These are phyloP conservation scores for Didymella lethalis DNA, from an alignment of 2,329 filamentous ascomycete species.

Conservation along the genomic window DNA sequence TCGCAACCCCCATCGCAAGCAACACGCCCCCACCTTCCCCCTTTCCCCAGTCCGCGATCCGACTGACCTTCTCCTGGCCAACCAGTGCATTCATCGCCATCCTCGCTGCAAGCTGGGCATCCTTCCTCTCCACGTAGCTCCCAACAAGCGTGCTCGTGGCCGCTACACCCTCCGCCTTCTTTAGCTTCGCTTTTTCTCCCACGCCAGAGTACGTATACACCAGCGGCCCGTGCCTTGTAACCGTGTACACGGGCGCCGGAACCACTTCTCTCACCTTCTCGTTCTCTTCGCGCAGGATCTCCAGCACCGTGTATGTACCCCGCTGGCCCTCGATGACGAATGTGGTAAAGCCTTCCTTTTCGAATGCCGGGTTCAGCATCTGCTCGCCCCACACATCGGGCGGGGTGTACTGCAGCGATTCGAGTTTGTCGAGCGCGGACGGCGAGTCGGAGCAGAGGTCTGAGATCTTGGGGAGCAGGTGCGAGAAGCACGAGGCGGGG, in stretches of 20 bases:
- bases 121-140: slow-evolving; percentile 10
- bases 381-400: slow-evolving; percentile 18
- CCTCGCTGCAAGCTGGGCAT: slow-evolving; percentile 23
- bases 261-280: slow-evolving; percentile 15
- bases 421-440: slow-evolving; percentile 32
- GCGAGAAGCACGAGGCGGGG: slow-evolving; percentile 26
- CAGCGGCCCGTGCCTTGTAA: slow-evolving; percentile 29
- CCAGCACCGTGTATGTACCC: slow-evolving; percentile 24
- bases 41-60: slow-evolving; percentile 24
- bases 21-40: slow-evolving; percentile 23
- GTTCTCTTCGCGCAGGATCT: slow-evolving; percentile 24
- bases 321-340: slow-evolving; percentile 30
- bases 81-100: slow-evolving; percentile 26
- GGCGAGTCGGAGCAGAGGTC: slow-evolving; percentile 26
- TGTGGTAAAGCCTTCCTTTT: slow-evolving; percentile 18
- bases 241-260: slow-evolving; percentile 30
- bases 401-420: slow-evolving; percentile 6
- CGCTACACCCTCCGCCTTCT: slow-evolving; percentile 14
- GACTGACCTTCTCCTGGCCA: neutral
- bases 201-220: slow-evolving; percentile 4
- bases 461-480: slow-evolving; percentile 30
- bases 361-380: slow-evolving; percentile 7
- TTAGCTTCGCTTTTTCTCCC: neutral
- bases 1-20: slow-evolving; percentile 25
- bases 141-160: slow-evolving; percentile 17